Conservation (phyloP, 495 filamentous ascomycete species). For the Aspergillus bridgeri region DNA sequence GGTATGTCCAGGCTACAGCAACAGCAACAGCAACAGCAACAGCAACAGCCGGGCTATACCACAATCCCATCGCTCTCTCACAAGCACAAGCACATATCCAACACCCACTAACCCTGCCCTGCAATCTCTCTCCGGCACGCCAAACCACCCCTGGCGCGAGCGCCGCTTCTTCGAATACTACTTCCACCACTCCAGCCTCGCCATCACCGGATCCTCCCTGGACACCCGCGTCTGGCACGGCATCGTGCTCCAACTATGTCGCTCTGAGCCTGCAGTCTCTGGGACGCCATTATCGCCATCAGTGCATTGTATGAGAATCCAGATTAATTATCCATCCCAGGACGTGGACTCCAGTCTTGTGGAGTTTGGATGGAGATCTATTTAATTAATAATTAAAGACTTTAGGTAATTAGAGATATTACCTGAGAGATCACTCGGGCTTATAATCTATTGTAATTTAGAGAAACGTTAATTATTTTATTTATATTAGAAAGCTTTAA, state of each 20-base stretch:
- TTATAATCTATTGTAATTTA: too few relatives aligned
- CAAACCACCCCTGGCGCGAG: not conserved
- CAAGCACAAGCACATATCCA: not conserved
- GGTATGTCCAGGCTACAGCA: not conserved
- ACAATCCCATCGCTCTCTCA: not conserved
- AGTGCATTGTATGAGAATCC: not conserved
- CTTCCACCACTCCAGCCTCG: constrained; percentile 38
- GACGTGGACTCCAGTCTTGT: too few relatives aligned
- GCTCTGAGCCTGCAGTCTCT: constrained; percentile 46
- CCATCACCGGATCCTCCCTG: constrained; percentile 34
- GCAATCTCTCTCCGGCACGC: not conserved
- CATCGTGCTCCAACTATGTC: constrained; percentile 45
- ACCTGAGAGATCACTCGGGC: too few relatives aligned
- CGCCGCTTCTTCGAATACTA: constrained; percentile 33
- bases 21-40: too few relatives aligned
- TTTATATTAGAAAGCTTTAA: too few relatives aligned
- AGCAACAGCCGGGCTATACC: not conserved
- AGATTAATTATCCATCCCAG: not conserved
- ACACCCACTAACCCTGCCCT: not conserved
- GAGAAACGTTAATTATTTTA: too few relatives aligned
- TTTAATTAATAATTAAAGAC: too few relatives aligned
- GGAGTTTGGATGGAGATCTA: too few relatives aligned
- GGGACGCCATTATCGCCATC: constrained; percentile 25
- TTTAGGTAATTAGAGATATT: too few relatives aligned
- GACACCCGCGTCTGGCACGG: constrained; percentile 46